A percentile compares a stretch with the other conserved stretches of the same genome.
Conservation (phyloP, 495 filamentous ascomycete genomes). For the Xylaria venustula region DNA sequence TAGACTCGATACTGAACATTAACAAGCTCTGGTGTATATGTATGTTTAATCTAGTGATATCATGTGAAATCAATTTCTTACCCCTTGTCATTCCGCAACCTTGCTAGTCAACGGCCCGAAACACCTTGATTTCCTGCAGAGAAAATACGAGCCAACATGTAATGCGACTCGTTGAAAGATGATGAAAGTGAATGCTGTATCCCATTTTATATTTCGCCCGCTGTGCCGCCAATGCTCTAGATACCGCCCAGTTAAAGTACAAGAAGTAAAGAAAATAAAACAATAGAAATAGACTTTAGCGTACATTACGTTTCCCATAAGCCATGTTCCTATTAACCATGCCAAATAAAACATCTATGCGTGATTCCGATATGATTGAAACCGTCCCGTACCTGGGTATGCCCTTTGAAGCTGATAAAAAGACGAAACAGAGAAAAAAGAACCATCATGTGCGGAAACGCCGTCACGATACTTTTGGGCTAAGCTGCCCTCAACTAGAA, state of each 20-base stretch:
- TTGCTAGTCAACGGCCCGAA: neutral
- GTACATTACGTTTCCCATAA: conserved; percentile 9
- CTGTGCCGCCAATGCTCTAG: neutral
- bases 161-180: neutral
- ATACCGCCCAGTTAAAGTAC: neutral
- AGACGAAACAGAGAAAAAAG: no score
- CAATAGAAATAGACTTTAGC: neutral
- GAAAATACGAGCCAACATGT: neutral
- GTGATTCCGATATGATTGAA: neutral
- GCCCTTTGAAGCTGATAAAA: neutral
- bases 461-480: no score
- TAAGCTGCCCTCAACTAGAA: no score
- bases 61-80: conserved; percentile 5
- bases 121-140: neutral
- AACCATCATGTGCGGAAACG: no score
- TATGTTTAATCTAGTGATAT: neutral
- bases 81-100: neutral
- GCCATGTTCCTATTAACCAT: neutral
- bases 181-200: neutral
- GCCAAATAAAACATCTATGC: conserved; percentile 7
- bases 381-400: neutral
- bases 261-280: neutral
- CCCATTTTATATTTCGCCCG: neutral
- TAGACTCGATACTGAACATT: neutral
- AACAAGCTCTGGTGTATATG: neutral